These are phyloP conservation scores for Malassezia arunalokei DNA, from an alignment of 1,284 basidiomycete species.

Conservation along the genomic window DNA sequence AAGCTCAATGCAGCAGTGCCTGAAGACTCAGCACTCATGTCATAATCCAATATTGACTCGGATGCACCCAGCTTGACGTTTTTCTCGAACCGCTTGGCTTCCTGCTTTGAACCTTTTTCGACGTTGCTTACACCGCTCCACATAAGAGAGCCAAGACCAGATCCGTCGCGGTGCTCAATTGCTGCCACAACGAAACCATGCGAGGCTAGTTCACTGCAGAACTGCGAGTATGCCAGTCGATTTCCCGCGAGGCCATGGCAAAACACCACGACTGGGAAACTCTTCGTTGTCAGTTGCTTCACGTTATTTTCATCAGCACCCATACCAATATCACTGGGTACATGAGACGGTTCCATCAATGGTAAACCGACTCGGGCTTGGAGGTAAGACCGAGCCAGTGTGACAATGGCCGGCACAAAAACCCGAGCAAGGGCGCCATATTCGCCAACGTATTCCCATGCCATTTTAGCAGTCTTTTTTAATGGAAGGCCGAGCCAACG, in stretches of 20 bases:
- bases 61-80: background rate
- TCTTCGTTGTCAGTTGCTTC: background rate
- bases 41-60: constrained; percentile 39
- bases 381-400: constrained; percentile 18
- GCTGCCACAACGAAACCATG: constrained; percentile 47
- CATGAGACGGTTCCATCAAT: constrained; percentile 21
- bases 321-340: constrained; percentile 1
- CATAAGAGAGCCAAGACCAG: constrained; percentile 48
- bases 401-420: constrained; percentile 23
- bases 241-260: constrained; percentile 35
- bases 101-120: background rate
- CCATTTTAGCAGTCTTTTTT: constrained; percentile 17
- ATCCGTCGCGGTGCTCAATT: constrained; percentile 52
- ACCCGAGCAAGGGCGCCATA: constrained; percentile 25
- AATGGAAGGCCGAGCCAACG: constrained; percentile 31
- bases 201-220: constrained; percentile 31
- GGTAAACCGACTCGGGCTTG: constrained; percentile 22
- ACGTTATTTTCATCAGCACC: background rate
- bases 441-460: constrained; percentile 28
- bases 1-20: background rate
- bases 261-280: constrained; percentile 35
- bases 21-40: constrained; percentile 8
- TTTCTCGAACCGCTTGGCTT: background rate
- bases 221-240: constrained; percentile 34
- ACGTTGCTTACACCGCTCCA: constrained; percentile 6